phyloP scores from a whole-genome alignment of 805 yeast species.

The Myxozyma mucilagina region DNA sequence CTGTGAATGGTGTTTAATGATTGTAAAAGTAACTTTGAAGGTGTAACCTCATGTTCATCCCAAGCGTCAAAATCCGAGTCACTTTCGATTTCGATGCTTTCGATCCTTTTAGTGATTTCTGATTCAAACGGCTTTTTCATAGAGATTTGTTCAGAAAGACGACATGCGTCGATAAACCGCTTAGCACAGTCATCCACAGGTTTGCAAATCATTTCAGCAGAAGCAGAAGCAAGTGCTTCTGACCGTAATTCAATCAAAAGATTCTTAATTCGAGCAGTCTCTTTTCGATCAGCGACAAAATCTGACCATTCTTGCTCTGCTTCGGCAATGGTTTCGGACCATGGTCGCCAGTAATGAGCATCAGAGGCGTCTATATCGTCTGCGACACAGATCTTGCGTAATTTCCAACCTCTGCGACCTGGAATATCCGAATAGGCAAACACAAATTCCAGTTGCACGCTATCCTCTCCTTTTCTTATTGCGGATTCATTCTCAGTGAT shows the following conservation, averaged over 20 bases:
- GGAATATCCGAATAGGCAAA: slow-evolving; percentile 7
- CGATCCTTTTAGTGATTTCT: too few species aligned
- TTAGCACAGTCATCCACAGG: background rate
- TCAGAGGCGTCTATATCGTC: slow-evolving; percentile 6
- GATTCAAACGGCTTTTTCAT: too few species aligned
- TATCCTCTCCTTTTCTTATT: background rate
- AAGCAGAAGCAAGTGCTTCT: slow-evolving; percentile 1
- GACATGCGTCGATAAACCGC: background rate
- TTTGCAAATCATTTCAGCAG: background rate
- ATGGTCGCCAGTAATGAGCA: slow-evolving; percentile 21
- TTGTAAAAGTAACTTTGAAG: background rate
- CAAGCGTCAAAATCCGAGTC: background rate
- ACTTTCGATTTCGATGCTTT: too few species aligned
- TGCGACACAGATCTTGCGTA: slow-evolving; percentile 14
- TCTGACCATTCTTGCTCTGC: slow-evolving; percentile 19
- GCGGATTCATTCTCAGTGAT: too few species aligned
- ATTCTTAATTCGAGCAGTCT: slow-evolving; percentile 7
- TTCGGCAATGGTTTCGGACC: slow-evolving; percentile 15
- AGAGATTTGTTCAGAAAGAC: too few species aligned
- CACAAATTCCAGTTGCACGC: slow-evolving; percentile 4
- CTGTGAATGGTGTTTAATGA: background rate
- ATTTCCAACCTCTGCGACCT: slow-evolving; percentile 18
- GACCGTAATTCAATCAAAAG: slow-evolving; percentile 6
- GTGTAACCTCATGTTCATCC: background rate
- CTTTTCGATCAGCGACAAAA: slow-evolving; percentile 4